Evolutionary conservation across 2,329 filamentous ascomycete species (phyloP).

Genomic region (Colletotrichum sp.): DNA sequence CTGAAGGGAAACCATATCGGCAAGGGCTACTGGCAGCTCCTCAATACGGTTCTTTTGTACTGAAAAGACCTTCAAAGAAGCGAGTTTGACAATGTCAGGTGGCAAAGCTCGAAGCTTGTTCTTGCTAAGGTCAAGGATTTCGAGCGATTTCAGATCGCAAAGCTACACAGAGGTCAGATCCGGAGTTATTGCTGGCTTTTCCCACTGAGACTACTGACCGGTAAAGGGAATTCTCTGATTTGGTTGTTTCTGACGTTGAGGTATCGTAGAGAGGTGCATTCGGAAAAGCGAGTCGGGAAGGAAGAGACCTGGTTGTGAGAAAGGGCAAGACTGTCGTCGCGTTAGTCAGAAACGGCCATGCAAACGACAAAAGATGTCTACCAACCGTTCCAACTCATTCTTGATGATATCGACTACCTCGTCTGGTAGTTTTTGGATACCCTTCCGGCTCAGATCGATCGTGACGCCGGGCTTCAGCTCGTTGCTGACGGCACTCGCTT

Average conservation of each 20-base stretch:
- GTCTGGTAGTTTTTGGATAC: constrained; percentile 73
- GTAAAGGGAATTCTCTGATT: constrained; percentile 66
- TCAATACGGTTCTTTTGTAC: constrained; percentile 87
- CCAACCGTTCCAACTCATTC: constrained; percentile 73
- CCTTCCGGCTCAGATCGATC: constrained; percentile 78
- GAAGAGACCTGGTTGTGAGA: constrained; percentile 79
- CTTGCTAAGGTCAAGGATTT: constrained; percentile 90
- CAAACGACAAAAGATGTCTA: constrained; percentile 17
- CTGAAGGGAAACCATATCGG: constrained; percentile 88
- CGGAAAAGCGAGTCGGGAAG: constrained; percentile 74
- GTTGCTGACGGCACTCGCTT: constrained; percentile 62
- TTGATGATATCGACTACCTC: constrained; percentile 79
- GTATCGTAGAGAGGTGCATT: constrained; percentile 80
- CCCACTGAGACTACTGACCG: constrained; percentile 44
- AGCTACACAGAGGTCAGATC: constrained; percentile 59
- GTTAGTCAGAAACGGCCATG: neutral
- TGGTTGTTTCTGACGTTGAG: constrained; percentile 81
- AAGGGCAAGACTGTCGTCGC: constrained; percentile 67
- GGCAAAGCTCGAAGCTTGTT: constrained; percentile 84
- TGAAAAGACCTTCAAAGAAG: constrained; percentile 87
- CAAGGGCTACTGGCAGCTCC: constrained; percentile 81
- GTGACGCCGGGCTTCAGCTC: constrained; percentile 75
- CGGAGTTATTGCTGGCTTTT: neutral
- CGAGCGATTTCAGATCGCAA: constrained; percentile 82
- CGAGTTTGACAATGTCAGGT: constrained; percentile 78